Percentiles rank a stretch among this genome's conserved stretches.
Conservation (phyloP, 1,284 basidiomycete species). For the Mycena sp. region DNA sequence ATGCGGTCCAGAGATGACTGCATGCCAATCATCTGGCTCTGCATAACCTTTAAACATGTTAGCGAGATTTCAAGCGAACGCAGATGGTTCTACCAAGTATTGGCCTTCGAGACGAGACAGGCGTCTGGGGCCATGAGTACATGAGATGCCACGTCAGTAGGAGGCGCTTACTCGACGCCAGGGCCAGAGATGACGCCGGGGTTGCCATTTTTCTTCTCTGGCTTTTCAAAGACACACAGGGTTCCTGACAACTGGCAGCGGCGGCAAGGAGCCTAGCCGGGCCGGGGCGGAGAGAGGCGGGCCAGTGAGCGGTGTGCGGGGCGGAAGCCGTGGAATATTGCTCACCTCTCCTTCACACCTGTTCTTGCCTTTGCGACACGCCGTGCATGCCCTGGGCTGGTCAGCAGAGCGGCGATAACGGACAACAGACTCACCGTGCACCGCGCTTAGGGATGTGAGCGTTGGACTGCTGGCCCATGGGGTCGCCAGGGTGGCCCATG, state of each 20-base stretch:
- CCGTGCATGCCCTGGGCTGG: slow-evolving; percentile 31
- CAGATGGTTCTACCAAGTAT: slow-evolving; percentile 59
- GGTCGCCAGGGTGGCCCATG: neutral
- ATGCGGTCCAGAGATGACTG: slow-evolving; percentile 87
- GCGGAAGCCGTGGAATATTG: slow-evolving; percentile 46
- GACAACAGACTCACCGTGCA: slow-evolving; percentile 16
- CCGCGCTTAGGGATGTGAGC: slow-evolving; percentile 28
- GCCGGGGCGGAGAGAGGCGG: slow-evolving; percentile 46
- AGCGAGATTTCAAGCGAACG: slow-evolving; percentile 15
- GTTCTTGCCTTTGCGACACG: slow-evolving; percentile 70
- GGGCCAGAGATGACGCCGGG: slow-evolving; percentile 65
- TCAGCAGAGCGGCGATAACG: neutral
- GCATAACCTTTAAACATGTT: slow-evolving; percentile 69
- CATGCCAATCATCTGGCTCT: slow-evolving; percentile 92
- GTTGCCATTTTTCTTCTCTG: slow-evolving; percentile 79
- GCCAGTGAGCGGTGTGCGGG: slow-evolving; percentile 56
- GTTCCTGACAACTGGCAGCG: slow-evolving; percentile 88
- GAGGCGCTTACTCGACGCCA: slow-evolving; percentile 73
- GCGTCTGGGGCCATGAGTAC: slow-evolving; percentile 57
- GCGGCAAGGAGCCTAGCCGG: slow-evolving; percentile 83
- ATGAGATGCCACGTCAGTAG: slow-evolving; percentile 28
- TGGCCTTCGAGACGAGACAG: slow-evolving; percentile 85
- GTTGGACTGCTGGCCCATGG: neutral
- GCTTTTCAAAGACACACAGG: slow-evolving; percentile 92
- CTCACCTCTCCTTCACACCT: slow-evolving; percentile 74